phyloP scores from a whole-genome alignment of 495 filamentous ascomycete species.

The Penicillium salamii region DNA sequence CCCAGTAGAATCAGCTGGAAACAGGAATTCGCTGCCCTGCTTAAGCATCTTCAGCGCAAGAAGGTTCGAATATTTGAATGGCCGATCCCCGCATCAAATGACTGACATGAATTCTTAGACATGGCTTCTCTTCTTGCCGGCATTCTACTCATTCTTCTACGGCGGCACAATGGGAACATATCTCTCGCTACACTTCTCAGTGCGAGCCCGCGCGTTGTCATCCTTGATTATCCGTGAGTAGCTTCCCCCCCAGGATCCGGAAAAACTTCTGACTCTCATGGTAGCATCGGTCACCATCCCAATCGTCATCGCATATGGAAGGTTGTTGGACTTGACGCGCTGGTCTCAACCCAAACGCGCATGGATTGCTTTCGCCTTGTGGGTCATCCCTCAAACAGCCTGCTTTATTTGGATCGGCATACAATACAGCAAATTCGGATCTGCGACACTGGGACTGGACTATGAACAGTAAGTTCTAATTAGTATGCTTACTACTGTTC shows the following conservation, averaged over 20 bases:
- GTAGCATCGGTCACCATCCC: background rate
- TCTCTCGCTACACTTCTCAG: background rate
- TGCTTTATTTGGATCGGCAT: background rate
- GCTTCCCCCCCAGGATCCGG: background rate
- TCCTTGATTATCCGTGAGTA: background rate
- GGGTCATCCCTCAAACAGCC: background rate
- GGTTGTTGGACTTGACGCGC: background rate
- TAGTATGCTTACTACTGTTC: background rate
- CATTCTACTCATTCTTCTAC: slow-evolving; percentile 1
- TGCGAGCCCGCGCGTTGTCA: background rate
- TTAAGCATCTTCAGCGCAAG: background rate
- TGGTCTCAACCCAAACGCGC: background rate
- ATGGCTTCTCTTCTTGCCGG: slow-evolving; percentile 1
- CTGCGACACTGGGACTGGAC: background rate
- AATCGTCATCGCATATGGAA: background rate
- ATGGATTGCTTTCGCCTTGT: background rate
- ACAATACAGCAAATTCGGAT: background rate
- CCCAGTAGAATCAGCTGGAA: background rate
- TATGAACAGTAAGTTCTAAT: background rate
- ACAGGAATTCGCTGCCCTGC: background rate
- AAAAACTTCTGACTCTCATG: background rate
- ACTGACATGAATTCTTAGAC: background rate
- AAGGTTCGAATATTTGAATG: background rate
- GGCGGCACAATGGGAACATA: background rate
- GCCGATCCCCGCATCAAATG: background rate